Evolutionary conservation across 116 monocot genomes (phyloP).

Genomic region (Iris pallida): DNA sequence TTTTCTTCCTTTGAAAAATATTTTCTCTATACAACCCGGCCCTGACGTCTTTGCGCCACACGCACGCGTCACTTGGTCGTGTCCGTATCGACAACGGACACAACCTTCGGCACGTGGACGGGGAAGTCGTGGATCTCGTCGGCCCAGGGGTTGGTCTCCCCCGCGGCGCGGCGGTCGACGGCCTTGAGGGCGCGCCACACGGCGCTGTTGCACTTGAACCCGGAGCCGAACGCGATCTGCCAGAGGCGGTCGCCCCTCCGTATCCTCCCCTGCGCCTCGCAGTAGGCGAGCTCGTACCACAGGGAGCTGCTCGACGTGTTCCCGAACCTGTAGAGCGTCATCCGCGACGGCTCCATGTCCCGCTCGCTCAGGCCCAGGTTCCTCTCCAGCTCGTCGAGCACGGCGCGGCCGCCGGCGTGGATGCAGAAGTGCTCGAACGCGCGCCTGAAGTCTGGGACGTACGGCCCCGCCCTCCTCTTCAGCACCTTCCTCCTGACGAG

Average conservation of each 20-base stretch:
- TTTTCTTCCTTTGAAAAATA: too few species aligned
- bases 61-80: too few species aligned
- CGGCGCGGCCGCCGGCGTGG: constrained; percentile 36
- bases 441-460: constrained; percentile 31
- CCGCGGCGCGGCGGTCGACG: constrained; percentile 3
- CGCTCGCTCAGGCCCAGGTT: constrained; percentile 21
- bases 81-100: not conserved
- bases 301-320: constrained; percentile 43
- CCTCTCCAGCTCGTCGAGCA: constrained; percentile 45
- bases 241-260: constrained; percentile 29
- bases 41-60: too few species aligned
- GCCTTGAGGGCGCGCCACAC: constrained; percentile 30
- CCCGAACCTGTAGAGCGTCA: constrained; percentile 31
- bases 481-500: constrained; percentile 2
- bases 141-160: constrained; percentile 25
- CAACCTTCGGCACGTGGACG: constrained; percentile 21
- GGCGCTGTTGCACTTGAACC: constrained; percentile 42
- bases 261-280: constrained; percentile 33
- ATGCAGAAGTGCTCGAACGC: constrained; percentile 41
- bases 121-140: constrained; percentile 31
- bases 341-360: constrained; percentile 36
- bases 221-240: constrained; percentile 41
- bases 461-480: constrained; percentile 1
- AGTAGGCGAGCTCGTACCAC: constrained; percentile 42
- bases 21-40: too few species aligned